Conservation (phyloP, 768 basidiomycete genomes). For the Leccinum subtestaceum region DNA sequence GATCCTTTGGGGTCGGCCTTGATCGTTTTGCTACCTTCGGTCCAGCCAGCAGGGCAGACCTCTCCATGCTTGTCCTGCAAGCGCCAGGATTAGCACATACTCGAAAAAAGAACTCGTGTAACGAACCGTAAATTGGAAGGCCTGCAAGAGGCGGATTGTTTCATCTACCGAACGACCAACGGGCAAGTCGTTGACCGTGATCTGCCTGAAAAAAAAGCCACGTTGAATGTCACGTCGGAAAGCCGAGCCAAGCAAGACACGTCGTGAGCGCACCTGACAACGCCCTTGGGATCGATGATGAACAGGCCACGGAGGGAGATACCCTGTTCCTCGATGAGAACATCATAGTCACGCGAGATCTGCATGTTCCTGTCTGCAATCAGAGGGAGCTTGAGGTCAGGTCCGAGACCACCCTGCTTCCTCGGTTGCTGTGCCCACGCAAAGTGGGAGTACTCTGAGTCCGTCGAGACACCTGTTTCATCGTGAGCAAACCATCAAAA, state of each 20-base stretch:
- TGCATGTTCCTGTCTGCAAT: slow-evolving; percentile 77
- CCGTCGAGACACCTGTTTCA: slow-evolving; percentile 70
- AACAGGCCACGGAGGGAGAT: slow-evolving; percentile 85
- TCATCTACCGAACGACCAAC: slow-evolving; percentile 96
- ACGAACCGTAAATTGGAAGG: slow-evolving; percentile 86
- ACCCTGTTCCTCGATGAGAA: slow-evolving; percentile 85
- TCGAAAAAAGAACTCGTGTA: neutral
- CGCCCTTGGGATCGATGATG: slow-evolving; percentile 83
- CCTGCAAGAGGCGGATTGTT: slow-evolving; percentile 85
- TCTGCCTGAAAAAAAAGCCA: slow-evolving; percentile 49
- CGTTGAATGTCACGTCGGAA: neutral
- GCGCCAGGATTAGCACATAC: neutral
- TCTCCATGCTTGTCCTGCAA: slow-evolving; percentile 78
- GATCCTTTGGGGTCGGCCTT: slow-evolving; percentile 73
- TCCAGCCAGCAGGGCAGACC: slow-evolving; percentile 93
- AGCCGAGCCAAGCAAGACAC: neutral
- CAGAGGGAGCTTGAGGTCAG: slow-evolving; percentile 81
- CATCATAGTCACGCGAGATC: slow-evolving; percentile 83
- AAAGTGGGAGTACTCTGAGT: slow-evolving; percentile 85
- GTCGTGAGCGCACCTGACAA: slow-evolving; percentile 48
- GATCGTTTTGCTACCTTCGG: slow-evolving; percentile 76
- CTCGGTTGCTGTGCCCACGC: slow-evolving; percentile 83
- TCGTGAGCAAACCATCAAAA: neutral
- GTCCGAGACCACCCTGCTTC: slow-evolving; percentile 86
- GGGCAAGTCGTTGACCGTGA: slow-evolving; percentile 88